These are phyloP conservation scores for Alternaria atra DNA, from an alignment of 2,329 filamentous ascomycete genomes.

Conservation along the genomic window DNA sequence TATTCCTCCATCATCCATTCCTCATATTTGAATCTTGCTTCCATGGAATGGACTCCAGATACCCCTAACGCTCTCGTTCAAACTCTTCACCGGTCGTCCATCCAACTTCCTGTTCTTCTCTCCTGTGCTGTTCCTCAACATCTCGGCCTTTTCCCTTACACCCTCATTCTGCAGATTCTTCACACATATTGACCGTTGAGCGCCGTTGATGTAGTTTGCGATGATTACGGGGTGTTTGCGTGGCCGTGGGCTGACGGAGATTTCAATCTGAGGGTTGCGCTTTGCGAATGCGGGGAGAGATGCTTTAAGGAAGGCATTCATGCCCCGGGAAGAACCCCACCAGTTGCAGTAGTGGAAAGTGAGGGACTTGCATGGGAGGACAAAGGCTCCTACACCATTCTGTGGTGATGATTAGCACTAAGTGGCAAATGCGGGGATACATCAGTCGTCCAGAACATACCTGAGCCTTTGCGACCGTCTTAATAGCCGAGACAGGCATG, in stretches of 20 bases:
- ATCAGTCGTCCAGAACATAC: slow-evolving; percentile 51
- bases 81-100: slow-evolving; percentile 67
- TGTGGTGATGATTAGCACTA: slow-evolving; percentile 52
- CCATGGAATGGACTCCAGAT: slow-evolving; percentile 72
- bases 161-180: slow-evolving; percentile 83
- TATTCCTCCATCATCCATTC: neutral
- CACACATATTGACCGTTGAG: slow-evolving; percentile 85
- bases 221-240: slow-evolving; percentile 87
- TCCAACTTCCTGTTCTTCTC: slow-evolving; percentile 70
- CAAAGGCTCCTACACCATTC: slow-evolving; percentile 97
- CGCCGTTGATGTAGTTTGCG: slow-evolving; percentile 92
- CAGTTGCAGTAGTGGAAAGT: slow-evolving; percentile 98
- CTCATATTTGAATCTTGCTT: slow-evolving; percentile 52
- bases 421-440: neutral
- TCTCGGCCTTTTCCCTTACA: slow-evolving; percentile 79
- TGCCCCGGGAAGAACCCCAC: slow-evolving; percentile 90
- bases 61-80: slow-evolving; percentile 71
- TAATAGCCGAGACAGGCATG: slow-evolving; percentile 62
- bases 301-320: slow-evolving; percentile 88
- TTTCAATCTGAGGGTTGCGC: slow-evolving; percentile 86
- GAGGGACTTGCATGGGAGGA: slow-evolving; percentile 94
- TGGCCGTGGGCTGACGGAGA: slow-evolving; percentile 90
- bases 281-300: slow-evolving; percentile 80
- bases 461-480: slow-evolving; percentile 64
- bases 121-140: slow-evolving; percentile 77